These are phyloP conservation scores for Lipomyces oligophaga DNA, from an alignment of 805 yeast species.

Conservation along the genomic window DNA sequence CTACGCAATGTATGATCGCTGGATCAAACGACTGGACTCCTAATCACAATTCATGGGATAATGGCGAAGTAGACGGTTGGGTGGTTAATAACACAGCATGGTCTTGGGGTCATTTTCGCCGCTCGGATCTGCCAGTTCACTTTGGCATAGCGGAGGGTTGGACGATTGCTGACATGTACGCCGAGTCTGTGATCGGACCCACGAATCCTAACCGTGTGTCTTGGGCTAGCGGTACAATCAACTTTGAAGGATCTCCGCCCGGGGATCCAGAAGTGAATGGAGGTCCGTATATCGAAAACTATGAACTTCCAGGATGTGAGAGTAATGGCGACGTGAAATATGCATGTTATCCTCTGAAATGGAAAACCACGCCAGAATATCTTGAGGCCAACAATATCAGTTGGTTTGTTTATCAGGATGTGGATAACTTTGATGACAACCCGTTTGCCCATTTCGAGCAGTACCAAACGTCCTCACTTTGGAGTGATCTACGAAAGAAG, in stretches of 20 bases:
- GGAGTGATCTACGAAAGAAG: conserved; percentile 23
- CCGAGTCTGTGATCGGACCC: conserved; percentile 31
- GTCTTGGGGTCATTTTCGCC: conserved; percentile 30
- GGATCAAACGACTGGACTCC: conserved; percentile 34
- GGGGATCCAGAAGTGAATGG: conserved; percentile 28
- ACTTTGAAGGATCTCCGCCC: conserved; percentile 24
- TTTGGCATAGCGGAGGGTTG: conserved; percentile 32
- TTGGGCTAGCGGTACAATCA: conserved; percentile 32
- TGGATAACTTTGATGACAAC: conserved; percentile 27
- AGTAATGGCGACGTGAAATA: conserved; percentile 18
- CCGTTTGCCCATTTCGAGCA: conserved; percentile 28
- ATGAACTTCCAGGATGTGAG: conserved; percentile 12
- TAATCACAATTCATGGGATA: conserved; percentile 32
- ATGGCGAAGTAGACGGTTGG: conserved; percentile 31
- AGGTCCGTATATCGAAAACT: conserved; percentile 32
- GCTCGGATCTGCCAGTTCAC: conserved; percentile 32
- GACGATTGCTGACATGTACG: conserved; percentile 34
- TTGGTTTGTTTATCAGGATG: conserved; percentile 32
- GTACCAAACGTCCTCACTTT: conserved; percentile 13
- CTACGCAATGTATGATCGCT: conserved; percentile 31
- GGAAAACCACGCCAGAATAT: conserved; percentile 30
- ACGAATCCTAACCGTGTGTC: conserved; percentile 32
- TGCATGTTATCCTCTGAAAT: conserved; percentile 30
- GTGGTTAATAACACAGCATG: conserved; percentile 31
- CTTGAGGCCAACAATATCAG: conserved; percentile 25